Conservation (phyloP, 2,329 filamentous ascomycete genomes). For the Scedosporium minutisporum region DNA sequence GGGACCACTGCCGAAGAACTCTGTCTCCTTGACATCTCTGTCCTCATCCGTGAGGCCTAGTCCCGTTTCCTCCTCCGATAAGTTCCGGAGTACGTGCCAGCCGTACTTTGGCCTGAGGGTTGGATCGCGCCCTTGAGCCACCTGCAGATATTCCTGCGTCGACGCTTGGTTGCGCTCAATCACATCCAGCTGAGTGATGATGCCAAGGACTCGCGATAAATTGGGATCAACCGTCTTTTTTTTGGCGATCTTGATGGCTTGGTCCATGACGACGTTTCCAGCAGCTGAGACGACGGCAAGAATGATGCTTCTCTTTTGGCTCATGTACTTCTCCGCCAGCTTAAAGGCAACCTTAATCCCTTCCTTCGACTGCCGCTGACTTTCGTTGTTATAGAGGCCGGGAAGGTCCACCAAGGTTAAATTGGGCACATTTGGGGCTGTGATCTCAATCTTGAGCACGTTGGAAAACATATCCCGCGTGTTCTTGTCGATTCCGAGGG, state of each 20-base stretch:
- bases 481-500: constrained; percentile 37
- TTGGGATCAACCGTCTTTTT: neutral
- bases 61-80: neutral
- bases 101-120: neutral
- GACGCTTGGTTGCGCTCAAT: neutral
- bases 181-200: neutral
- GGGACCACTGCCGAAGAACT: neutral
- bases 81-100: neutral
- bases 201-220: neutral
- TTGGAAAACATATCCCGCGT: constrained; percentile 33
- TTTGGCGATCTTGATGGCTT: constrained; percentile 37
- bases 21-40: neutral
- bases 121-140: neutral
- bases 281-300: constrained; percentile 48
- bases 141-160: neutral
- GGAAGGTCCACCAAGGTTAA: constrained; percentile 52
- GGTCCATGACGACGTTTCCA: constrained; percentile 49
- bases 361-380: constrained; percentile 36
- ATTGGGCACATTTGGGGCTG: constrained; percentile 36
- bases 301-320: constrained; percentile 45
- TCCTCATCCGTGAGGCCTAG: neutral
- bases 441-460: constrained; percentile 36
- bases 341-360: constrained; percentile 32
- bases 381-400: constrained; percentile 41
- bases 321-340: constrained; percentile 47